Percentiles rank a stretch among this genome's conserved stretches.
phyloP scores from a whole-genome alignment of 345 rosid species.

The Brassica napus region Da-Ae NC_063442.1:36248501-36249000 shows the following conservation, averaged over 20 bases:
- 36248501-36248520: neutral
- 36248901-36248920: neutral
- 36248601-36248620: constrained; percentile 6
- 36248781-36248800: constrained; percentile 89
- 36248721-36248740: constrained; percentile 95
- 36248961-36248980: constrained; percentile 9
- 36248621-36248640: neutral
- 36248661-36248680: neutral
- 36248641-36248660: too few relatives aligned
- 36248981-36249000: constrained; percentile 1
- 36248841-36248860: constrained; percentile 86
- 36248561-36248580: neutral
- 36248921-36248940: neutral
- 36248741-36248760: constrained; percentile 97
- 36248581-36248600: neutral
- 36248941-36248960: neutral
- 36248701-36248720: constrained; percentile 72
- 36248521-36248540: constrained; percentile 2
- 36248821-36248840: constrained; percentile 89
- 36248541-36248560: neutral
- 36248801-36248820: constrained; percentile 86
- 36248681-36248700: neutral
- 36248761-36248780: constrained; percentile 95
- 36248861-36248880: constrained; percentile 2
- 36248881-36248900: neutral